Base-by-base conservation (phyloP, 345 rosid species). In the Raphanus sativus region DNA sequence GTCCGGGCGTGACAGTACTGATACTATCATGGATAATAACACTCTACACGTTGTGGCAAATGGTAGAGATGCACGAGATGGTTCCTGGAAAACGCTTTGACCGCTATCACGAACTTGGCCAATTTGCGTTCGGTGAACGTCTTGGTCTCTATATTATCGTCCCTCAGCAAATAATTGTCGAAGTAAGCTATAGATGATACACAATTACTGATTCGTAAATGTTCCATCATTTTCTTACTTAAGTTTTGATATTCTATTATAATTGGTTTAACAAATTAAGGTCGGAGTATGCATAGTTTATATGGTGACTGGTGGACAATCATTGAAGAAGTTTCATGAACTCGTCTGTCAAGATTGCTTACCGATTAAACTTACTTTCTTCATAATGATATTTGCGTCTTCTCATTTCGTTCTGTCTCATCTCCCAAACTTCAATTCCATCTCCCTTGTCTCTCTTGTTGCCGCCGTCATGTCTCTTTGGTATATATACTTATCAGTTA, bases 1-100 rank as follows among this genome's bases (percentile, higher is more conserved):
- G 92, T 56, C 86, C 92, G 8, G 95, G 89, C 5, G 62, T 80
- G 8, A 73, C 74, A 1, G 62, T 86, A 4, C 17, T 89, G 87
- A 24, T 80, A 34, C 59, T 88, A 67, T 89, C 92, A 73, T 91
- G 94, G 97, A 33, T 86, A 32, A 85, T 91, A 26, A 89, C 92
- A 24, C 82, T 91, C 0, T 89, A 89, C 66, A 89, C 97, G 1
- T 66, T 88, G n/a, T 89, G 94, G 92, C 90, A 89, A 83, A 89
- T 89, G 91, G 90, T 89, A 81, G 88, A 91, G 78, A 88, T 91
- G 97, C 97, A 91, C 40, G 94, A 91, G 81, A 87, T 80, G 81
- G 89, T 87, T 50, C 87, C 87, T 0, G 90, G 94, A 21, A 88
- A 84, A 83, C 85, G 92, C 69, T 86, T 91, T 55, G 94, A 91